A percentile compares a stretch with the other conserved stretches of the same genome.
Evolutionary conservation across 148 eudicot species (phyloP).

Genomic region (Rhododendron ovatum): DNA sequence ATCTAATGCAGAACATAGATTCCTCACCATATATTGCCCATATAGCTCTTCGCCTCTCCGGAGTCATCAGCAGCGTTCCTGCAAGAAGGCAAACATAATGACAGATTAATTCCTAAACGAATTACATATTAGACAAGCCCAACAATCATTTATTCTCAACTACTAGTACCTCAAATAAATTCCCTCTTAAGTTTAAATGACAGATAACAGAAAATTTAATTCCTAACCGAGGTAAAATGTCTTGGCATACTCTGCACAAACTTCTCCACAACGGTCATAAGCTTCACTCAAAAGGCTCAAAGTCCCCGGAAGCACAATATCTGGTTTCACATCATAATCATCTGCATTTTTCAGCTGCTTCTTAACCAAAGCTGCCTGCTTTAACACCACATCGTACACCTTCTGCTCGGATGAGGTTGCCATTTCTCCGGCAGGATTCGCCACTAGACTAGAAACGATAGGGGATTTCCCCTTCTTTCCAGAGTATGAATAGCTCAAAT

Average conservation of each 20-base stretch:
- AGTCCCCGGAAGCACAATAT: conserved; percentile 69
- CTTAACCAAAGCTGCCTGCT: conserved; percentile 86
- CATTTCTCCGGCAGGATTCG: conserved; percentile 69
- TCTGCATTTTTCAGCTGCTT: conserved; percentile 42
- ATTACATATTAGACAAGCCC: background rate
- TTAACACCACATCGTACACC: conserved; percentile 92
- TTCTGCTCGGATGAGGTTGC: conserved; percentile 69
- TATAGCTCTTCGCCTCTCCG: conserved; percentile 80
- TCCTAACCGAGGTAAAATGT: conserved; percentile 76
- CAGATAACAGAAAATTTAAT: background rate
- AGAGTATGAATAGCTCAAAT: conserved; percentile 21
- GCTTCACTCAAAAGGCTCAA: conserved; percentile 65
- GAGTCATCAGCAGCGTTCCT: conserved; percentile 97
- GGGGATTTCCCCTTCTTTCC: conserved; percentile 31
- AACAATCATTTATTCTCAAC: conserved; percentile 11
- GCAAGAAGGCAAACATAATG: conserved; percentile 14
- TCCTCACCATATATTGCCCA: conserved; percentile 96
- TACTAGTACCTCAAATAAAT: background rate
- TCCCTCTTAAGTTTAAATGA: background rate
- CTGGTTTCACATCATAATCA: conserved; percentile 72
- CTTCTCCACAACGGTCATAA: conserved; percentile 78
- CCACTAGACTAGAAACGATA: conserved; percentile 60
- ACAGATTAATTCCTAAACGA: background rate
- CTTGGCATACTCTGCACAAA: conserved; percentile 86
- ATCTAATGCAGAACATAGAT: background rate